These are phyloP conservation scores for Teunomyces pallodes DNA, from an alignment of 805 yeast genomes.

Conservation along the genomic window DNA sequence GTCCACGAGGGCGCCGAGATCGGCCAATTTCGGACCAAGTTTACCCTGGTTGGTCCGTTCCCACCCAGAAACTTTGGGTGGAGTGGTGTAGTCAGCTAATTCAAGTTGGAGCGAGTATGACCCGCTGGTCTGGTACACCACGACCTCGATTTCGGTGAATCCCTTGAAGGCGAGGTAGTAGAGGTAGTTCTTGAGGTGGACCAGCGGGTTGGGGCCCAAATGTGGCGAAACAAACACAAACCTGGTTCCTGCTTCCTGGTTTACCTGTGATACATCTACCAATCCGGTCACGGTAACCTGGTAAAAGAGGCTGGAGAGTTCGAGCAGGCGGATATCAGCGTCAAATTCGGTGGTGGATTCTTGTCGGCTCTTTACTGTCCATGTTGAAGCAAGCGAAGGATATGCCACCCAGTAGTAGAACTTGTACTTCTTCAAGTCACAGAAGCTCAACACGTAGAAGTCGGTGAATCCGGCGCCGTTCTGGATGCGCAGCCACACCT, in stretches of 20 bases:
- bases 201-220: slow-evolving; percentile 41
- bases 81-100: slow-evolving; percentile 9
- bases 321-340: not conserved
- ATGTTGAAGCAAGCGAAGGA: slow-evolving; percentile 59
- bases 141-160: slow-evolving; percentile 15
- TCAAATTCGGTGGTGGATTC: slow-evolving; percentile 5
- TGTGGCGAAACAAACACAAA: slow-evolving; percentile 36
- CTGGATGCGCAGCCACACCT: slow-evolving; percentile 16
- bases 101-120: slow-evolving; percentile 32
- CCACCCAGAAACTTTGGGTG: slow-evolving; percentile 76
- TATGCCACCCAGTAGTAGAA: slow-evolving; percentile 89
- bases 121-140: slow-evolving; percentile 22
- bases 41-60: slow-evolving; percentile 74
- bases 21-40: slow-evolving; percentile 79
- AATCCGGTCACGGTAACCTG: not conserved
- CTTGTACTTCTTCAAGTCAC: slow-evolving; percentile 85
- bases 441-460: slow-evolving; percentile 55
- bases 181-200: slow-evolving; percentile 58
- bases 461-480: slow-evolving; percentile 14
- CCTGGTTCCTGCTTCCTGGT: not conserved
- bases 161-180: slow-evolving; percentile 40
- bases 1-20: slow-evolving; percentile 75
- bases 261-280: not conserved
- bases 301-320: not conserved
- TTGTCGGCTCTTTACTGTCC: slow-evolving; percentile 29